Percentiles rank a stretch among this genome's conserved stretches.
Evolutionary conservation across 495 filamentous ascomycete species (phyloP).

Genomic region (Recurvomyces mirabilis): DNA sequence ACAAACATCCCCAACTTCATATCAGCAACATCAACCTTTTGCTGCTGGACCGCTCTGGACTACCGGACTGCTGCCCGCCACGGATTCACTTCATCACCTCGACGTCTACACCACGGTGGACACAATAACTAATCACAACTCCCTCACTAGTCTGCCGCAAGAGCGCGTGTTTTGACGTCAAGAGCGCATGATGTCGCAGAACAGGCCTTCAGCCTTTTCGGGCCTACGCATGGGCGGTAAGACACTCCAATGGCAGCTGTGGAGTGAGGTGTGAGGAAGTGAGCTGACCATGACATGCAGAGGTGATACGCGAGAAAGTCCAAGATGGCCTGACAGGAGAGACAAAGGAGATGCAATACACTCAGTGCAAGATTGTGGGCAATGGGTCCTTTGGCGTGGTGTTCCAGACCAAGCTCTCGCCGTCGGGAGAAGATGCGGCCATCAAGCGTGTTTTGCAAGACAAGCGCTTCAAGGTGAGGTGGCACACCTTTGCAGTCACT

Average conservation of each 20-base stretch:
- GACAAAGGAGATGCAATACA: conserved; percentile 91
- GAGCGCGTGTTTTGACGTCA: no score
- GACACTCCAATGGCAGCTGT: conserved; percentile 25
- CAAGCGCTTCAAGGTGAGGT: conserved; percentile 92
- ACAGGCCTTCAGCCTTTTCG: conserved; percentile 62
- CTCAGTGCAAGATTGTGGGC: conserved; percentile 99
- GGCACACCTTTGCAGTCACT: not conserved
- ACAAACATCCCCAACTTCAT: no score
- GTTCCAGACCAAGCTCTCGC: conserved; percentile 96
- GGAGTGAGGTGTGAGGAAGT: no score
- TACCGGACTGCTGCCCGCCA: no score
- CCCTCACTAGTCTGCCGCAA: no score
- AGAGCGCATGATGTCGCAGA: conserved; percentile 25
- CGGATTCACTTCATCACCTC: no score
- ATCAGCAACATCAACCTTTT: no score
- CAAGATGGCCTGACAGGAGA: conserved; percentile 97
- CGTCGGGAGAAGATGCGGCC: conserved; percentile 91
- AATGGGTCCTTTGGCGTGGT: conserved; percentile 98
- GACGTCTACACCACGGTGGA: conserved; percentile 26
- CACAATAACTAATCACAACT: not conserved
- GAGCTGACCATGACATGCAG: no score
- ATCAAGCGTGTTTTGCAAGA: conserved; percentile 98
- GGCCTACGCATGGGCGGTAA: conserved; percentile 76
- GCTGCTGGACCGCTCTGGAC: no score
- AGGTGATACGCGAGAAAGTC: conserved; percentile 96